Base-by-base conservation (phyloP, 306 rosid species). In the Ormosia semicastrata region DNA sequence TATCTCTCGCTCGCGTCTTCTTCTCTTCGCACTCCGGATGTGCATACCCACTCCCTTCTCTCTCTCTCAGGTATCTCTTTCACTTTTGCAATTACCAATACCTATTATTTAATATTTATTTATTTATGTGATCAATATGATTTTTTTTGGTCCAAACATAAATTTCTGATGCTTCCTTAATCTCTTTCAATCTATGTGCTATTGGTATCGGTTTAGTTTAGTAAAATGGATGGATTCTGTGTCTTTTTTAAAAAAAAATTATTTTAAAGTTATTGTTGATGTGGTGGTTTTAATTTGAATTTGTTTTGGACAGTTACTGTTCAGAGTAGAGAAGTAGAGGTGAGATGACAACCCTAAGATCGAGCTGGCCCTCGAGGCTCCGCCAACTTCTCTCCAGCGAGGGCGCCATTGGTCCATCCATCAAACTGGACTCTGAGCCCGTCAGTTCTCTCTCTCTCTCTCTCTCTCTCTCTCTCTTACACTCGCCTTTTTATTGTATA, bases 301-400 rank as follows among this genome's bases (percentile, higher is more conserved):
- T 47, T 66, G 62, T 79, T 41, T 58, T 59, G 66, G 58, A 78
- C 85, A 81, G 89, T 85, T 44, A 44, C 12, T 85, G 93, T 85
- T 79, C 72, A 56, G 77, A 88, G 90, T 90, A 82, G 89, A 82
- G 92, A 85, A 84, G 85, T 80, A 77, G 93, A 73, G 90, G 89
- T 82, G 89, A 83, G 89, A 94, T 94, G 98, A 69, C 91, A 76
- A 77, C 97, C 77, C 83, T 85, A 70, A 87, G 95, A 90, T 89
- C 97, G 77, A 89, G 89, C 84, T 90, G 94, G 92, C 98, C 97
- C 71, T 94, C 97, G 62, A 82, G 98, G 90, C 85, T 92, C 80
- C 95, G 97, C 54, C 97, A 92, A 71, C 94, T 94, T 71, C 83
- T 94, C 33, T 88, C 98, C 32, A 91, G 88, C 80, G 97, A 94